Conservation (phyloP, 257 asterid genomes). For the Marsdenia floribunda region DNA sequence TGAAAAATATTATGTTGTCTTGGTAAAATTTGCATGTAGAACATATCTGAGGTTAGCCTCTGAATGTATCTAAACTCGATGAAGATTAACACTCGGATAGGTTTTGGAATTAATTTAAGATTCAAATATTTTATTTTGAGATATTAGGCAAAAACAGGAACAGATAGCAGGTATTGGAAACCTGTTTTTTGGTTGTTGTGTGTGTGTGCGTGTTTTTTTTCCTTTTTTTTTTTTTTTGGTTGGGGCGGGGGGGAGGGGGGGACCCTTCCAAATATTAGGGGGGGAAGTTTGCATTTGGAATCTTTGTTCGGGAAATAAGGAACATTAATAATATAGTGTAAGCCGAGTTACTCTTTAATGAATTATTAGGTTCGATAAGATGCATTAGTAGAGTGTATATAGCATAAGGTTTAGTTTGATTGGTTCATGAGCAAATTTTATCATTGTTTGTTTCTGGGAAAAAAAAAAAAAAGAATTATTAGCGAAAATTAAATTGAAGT, state of each 20-base stretch:
- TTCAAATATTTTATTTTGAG: not conserved
- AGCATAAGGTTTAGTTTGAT: not conserved
- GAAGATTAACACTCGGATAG: not conserved
- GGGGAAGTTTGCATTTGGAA: too few relatives aligned
- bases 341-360: too few relatives aligned
- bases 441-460: not conserved
- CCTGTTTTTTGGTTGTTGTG: too few relatives aligned
- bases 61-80: not conserved
- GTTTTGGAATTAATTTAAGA: constrained; percentile 1
- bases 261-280: not conserved
- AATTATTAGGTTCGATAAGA: not conserved
- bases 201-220: too few relatives aligned
- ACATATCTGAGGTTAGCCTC: too few relatives aligned
- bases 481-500: not conserved
- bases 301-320: too few relatives aligned
- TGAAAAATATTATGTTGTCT: not conserved
- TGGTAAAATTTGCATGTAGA: not conserved
- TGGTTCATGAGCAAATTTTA: not conserved
- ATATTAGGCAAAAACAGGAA: not conserved
- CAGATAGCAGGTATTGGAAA: not conserved
- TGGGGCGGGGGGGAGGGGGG: too few relatives aligned
- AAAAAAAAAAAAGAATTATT: not conserved
- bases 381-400: not conserved
- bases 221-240: too few relatives aligned
- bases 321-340: too few relatives aligned